Base-by-base conservation (phyloP, 2,329 filamentous ascomycete genomes). In the Fusarium zealandicum region DNA sequence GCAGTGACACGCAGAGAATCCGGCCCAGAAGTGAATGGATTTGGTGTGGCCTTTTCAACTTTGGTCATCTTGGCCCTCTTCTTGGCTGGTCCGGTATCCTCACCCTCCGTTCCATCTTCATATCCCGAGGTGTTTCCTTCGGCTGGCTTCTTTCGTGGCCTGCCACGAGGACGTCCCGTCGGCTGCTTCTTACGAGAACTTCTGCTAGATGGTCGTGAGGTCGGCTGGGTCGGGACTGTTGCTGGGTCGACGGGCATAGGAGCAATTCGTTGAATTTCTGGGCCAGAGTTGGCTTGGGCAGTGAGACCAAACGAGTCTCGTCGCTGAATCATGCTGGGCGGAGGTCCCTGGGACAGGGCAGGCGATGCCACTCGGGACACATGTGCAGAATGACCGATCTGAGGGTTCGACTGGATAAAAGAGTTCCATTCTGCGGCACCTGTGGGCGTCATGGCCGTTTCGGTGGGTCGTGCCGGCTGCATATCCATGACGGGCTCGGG, bases 1-100 rank as follows among this genome's bases (percentile, higher is more conserved):
- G 93, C 93, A 55, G 90, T 88, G n/a, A 96, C 92, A 41, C 93
- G 85, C 20, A 98, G 79, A 4, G 91, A 96, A 41, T 95, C 92
- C 9, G 87, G 84, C 25, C 86, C 87, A 32, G 84, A 82, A 44
- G 88, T 90, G 66, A 97, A 90, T 17, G 84, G 85, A 57, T 82
- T 84, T 63, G 85, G 88, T 43, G 87, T 86, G n/a, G 86, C 86
- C 76, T 87, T 88, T 59, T 90, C 85, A 11, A 88, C 84, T 69
- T 88, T 84, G 16, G 86, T 91, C 18, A 89, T 84, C 69, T 91
- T 95, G 28, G 88, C 92, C 66, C 93, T 84, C 75, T 96, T 97
- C 59, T 80, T 80, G 2, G 78, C 61, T 6, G 74, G 74, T 6
- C 73, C 80, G 22, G 42, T 48, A 9, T 86, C 83, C 54, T 86